Evolutionary conservation across 768 basidiomycete species (phyloP), one percentile per base, ranked within the genome.

Genomic region (Lactarius quietus): DNA sequence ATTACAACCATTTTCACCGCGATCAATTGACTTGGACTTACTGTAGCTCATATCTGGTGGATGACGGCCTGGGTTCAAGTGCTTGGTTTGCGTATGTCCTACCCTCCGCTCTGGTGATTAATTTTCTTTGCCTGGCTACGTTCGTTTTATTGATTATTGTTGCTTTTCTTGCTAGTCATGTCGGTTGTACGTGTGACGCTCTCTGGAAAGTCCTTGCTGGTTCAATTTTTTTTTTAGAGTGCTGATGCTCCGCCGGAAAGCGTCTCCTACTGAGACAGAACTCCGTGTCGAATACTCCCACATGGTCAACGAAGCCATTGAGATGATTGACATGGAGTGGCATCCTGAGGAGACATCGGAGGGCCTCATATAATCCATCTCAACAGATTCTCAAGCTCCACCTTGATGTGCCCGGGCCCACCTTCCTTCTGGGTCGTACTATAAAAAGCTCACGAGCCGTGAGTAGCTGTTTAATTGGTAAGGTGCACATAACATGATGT

Each of bases 181-280:
- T 51, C 61, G 63, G 15, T 31, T 65, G 67, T 70, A 39, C 43
- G 67, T 45, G 18, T 35, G 2, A 17, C 1, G 45, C 65, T 48
- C 26, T 23, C 3, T 55, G 28, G 18, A 15, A 15, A 29, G 20
- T 15, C 15, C 54, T 23, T 45, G 8, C 51, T n/a, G 23, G 31
- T 56, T 55, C 29, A 53, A 18, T 35, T 57, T 28, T 26, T 57
- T n/a, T n/a, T 26, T 41, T 57, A 70, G 69, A 18, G 63, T 70
- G 51, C 57, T 70, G 26, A n/a, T 63, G 57, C 68, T 70, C 36
- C 67, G 68, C 31, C 59, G 61, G 43, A 70, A 55, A n/a, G 63
- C 28, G 20, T 17, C 8, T 23, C 69, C 63, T 17, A 70, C 68
- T 35, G 68, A 65, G 28, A 58, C 64, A 35, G 57, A 70, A 52